Base-by-base conservation (phyloP, 1,284 basidiomycete species). In the Ceratobasidium sp. region DNA sequence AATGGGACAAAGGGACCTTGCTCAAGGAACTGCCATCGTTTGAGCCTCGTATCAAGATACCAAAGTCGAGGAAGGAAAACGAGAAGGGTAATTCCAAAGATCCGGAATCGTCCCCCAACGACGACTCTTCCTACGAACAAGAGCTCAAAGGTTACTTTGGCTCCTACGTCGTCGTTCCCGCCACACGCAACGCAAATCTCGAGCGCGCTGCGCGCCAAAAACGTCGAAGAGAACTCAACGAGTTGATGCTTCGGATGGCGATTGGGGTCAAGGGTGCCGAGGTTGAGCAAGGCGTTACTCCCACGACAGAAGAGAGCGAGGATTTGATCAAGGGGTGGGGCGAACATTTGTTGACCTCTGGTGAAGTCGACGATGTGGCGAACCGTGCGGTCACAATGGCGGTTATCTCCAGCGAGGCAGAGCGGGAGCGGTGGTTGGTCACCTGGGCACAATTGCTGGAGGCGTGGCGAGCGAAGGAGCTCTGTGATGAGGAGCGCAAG, bases 241-340 rank as follows among this genome's bases (percentile, higher is more conserved):
- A 93, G 81, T 84, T 95, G 55, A 91, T 90, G 0, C 91, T 94
- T 87, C 89, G 92, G 27, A 93, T 94, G 89, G 94, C 90, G 10
- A 87, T 96, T 33, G 91, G 92, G 38, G 88, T 82, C 65, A 81
- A 89, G 1, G 87, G 94, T 14, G 95, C 94, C 10, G 94, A 93
- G 1, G 82, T 85, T 1, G 83, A 96, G 23, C 88, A 86, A 78
- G 57, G 87, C 12, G 33, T 44, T 4, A 44, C 64, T 46, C 64
- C 64, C 48, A 23, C 79, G 20, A 80, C 78, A 6, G 79, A 79
- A 48, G 83, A 83, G 54, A 82, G 82, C 41, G 12, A 12, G 6
- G 64, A 65, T 20, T 30, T 65, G 44, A 7, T 65, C 10, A 46
- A 65, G 8, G 64, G 44, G 30, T 65, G 64, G 64, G 44, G 30